Percentiles rank a stretch among this genome's conserved stretches.
phyloP scores from a whole-genome alignment of 2,329 filamentous ascomycete genomes.

The Chaetomium globosum region DNA sequence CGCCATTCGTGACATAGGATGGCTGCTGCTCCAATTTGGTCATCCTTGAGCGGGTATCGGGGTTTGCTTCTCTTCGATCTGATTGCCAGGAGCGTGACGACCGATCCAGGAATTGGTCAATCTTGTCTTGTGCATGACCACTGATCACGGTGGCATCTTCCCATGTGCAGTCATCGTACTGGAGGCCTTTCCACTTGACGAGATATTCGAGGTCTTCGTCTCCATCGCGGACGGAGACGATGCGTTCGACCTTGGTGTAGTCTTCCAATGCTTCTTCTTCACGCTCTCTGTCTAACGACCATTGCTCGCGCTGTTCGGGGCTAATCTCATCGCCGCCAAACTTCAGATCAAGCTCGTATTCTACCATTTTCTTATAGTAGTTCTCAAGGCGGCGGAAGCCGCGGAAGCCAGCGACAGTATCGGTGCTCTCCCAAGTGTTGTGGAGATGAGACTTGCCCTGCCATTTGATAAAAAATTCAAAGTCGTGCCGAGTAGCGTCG shows the following conservation, averaged over 20 bases:
- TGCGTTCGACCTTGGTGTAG: constrained; percentile 87
- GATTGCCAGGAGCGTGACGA: constrained; percentile 79
- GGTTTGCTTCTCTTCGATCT: constrained; percentile 74
- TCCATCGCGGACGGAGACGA: constrained; percentile 80
- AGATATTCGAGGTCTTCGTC: constrained; percentile 85
- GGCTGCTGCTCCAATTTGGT: constrained; percentile 78
- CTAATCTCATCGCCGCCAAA: constrained; percentile 73
- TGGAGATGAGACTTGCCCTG: constrained; percentile 93
- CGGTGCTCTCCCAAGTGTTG: constrained; percentile 88
- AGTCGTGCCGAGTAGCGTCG: constrained; percentile 70
- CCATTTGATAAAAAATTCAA: constrained; percentile 95
- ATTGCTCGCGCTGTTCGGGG: constrained; percentile 87
- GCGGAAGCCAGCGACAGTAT: constrained; percentile 72
- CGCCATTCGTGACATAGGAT: constrained; percentile 78
- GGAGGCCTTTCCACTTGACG: constrained; percentile 95
- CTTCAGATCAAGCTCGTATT: constrained; percentile 75
- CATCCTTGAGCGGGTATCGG: constrained; percentile 73
- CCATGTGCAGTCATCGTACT: constrained; percentile 95
- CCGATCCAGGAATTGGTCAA: constrained; percentile 88
- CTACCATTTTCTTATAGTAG: constrained; percentile 83
- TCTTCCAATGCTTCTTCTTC: constrained; percentile 86
- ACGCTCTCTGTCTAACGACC: constrained; percentile 90
- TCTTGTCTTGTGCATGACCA: constrained; percentile 79
- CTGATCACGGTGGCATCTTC: constrained; percentile 76
- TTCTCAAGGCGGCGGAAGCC: constrained; percentile 91